Base-by-base conservation (phyloP, 768 basidiomycete species). In the Holtermannia corniformis region DNA sequence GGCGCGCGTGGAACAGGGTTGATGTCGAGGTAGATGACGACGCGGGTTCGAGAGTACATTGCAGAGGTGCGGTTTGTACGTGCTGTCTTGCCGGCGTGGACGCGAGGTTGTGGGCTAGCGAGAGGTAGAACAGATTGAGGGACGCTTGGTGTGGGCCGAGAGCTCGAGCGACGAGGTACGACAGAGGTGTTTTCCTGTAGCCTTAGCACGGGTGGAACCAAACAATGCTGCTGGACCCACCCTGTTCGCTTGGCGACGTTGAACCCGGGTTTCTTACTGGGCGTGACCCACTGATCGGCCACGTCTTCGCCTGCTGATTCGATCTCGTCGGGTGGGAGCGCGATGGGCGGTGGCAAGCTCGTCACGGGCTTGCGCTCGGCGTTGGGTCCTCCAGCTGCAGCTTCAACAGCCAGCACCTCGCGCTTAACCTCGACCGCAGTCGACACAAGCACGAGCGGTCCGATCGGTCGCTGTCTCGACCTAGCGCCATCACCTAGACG, bases 111-210 rank as follows among this genome's bases (percentile, higher is more conserved):
- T 58, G 58, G 14, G 65, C 58, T 20, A 59, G 46, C 3, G 65
- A 62, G 13, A 57, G 61, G 51, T 68, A 68, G 51, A 65, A 68
- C 2, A 68, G 55, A 4, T 54, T 51, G 0, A 63, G 44, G n/a
- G 66, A 63, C 0, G 63, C 57, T 11, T 51, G 42, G 42, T 55
- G 49, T 14, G 59, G 55, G 0, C 54, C 49, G 11, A 68, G 52
- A 0, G 63, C 48, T 24, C 51, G 47, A n/a, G 60, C 43, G 12
- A 68, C 60, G 11, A 56, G 59, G 3, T 56, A 22, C 5, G 65
- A 60, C 1, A 55, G 56, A 5, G 61, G 56, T 25, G 48, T 41
- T 32, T 56, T 44, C 4, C 64, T 68, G 4, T 14, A 25, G 19
- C 41, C 20, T 7, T 26, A 16, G 13, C 25, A 12, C 22, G 25